Evolutionary conservation across 495 filamentous ascomycete species (phyloP).

Genomic region (Neurospora sp.): DNA sequence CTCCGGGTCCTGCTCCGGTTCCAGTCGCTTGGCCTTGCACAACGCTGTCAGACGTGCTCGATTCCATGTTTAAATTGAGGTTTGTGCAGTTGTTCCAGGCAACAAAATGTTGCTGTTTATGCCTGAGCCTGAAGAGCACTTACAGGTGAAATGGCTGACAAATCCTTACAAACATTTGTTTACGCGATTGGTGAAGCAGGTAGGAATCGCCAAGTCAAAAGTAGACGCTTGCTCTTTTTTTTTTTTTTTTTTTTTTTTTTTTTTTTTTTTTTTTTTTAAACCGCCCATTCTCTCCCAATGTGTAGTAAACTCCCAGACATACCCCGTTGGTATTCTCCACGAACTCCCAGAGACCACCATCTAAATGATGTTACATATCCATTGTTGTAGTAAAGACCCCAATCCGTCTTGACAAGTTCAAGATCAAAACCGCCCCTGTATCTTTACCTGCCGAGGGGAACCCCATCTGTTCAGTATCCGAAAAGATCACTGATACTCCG

Average conservation of each 20-base stretch:
- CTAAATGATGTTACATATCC: background rate
- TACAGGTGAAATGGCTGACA: background rate
- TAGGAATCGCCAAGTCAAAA: background rate
- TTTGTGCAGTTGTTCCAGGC: background rate
- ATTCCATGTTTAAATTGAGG: background rate
- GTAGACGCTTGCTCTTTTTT: background rate
- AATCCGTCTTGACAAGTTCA: background rate
- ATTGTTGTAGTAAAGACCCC: background rate
- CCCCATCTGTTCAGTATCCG: background rate
- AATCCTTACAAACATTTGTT: background rate
- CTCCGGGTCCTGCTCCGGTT: background rate
- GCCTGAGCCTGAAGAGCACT: background rate
- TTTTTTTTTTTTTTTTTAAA: background rate
- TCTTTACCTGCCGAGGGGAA: background rate
- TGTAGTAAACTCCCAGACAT: background rate
- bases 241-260: no score
- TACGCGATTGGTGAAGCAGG: background rate
- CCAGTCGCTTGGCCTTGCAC: background rate
- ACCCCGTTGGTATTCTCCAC: background rate
- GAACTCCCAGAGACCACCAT: background rate
- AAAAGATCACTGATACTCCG: constrained; percentile 10
- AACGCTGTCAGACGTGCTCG: background rate
- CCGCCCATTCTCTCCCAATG: background rate
- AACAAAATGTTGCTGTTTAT: background rate
- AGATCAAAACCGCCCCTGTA: background rate